phyloP scores from a whole-genome alignment of 1,284 basidiomycete genomes.

The Trametes versicolor region DNA sequence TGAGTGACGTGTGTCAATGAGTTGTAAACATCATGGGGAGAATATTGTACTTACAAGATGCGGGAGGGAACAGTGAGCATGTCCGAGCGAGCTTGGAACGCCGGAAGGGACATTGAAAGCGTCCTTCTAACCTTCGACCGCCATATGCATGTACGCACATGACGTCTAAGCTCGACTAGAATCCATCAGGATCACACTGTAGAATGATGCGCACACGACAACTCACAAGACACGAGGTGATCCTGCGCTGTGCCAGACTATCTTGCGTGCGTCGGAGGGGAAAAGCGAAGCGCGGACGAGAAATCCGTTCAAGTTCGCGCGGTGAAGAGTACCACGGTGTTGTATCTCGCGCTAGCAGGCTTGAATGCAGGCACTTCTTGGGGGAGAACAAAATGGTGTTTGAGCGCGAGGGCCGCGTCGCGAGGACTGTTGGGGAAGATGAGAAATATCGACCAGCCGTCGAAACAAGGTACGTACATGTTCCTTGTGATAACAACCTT shows the following conservation, averaged over 20 bases:
- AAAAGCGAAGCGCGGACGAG: neutral
- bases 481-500: no score
- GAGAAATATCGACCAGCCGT: no score
- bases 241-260: neutral
- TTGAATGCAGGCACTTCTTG: neutral
- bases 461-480: no score
- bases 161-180: neutral
- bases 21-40: neutral
- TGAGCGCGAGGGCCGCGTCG: no score
- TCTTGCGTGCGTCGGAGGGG: neutral
- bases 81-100: neutral
- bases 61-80: neutral
- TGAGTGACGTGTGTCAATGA: neutral
- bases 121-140: neutral
- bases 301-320: neutral
- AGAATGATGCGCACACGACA: no score
- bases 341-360: neutral
- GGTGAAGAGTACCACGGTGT: neutral
- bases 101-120: neutral
- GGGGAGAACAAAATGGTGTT: neutral
- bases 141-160: conserved; percentile 1
- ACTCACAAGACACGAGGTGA: neutral
- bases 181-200: neutral
- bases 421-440: no score
- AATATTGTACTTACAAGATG: neutral